These are phyloP conservation scores for Azolla pinnata DNA, from an alignment of 75 land plant genomes.

Conservation along the genomic window DNA sequence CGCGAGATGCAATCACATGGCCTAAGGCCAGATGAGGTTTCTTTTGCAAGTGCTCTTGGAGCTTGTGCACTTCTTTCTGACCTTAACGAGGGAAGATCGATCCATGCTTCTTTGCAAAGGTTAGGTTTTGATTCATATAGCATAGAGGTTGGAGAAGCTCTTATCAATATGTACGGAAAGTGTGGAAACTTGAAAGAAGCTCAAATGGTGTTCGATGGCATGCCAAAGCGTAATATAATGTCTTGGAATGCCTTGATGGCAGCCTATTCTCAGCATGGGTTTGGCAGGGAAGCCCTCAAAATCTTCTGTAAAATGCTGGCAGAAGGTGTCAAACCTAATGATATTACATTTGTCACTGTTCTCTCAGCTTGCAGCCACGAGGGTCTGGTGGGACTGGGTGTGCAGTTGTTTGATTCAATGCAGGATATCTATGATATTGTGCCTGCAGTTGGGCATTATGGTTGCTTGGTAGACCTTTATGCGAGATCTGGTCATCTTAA, in stretches of 20 bases:
- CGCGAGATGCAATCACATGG: constrained; percentile 6
- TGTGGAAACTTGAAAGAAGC: constrained; percentile 14
- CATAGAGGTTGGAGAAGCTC: constrained; percentile 6
- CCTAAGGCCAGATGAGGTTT: constrained; percentile 14
- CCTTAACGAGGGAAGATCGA: constrained; percentile 5
- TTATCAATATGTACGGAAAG: constrained; percentile 15
- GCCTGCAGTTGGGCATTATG: constrained; percentile 14
- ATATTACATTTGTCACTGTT: constrained; percentile 15
- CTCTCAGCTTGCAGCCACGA: constrained; percentile 17
- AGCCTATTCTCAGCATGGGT: constrained; percentile 17
- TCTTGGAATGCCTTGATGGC: constrained; percentile 20
- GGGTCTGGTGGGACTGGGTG: constrained; percentile 11
- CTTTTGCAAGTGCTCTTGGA: constrained; percentile 14
- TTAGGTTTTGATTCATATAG: constrained; percentile 4
- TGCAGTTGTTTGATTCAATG: constrained; percentile 7
- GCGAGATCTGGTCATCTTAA: constrained; percentile 15
- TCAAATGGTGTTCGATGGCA: constrained; percentile 8
- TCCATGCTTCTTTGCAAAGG: constrained; percentile 5
- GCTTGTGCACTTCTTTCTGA: constrained; percentile 1
- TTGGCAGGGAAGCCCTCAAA: constrained; percentile 8
- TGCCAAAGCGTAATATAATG: constrained; percentile 5
- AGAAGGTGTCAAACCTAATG: constrained; percentile 10
- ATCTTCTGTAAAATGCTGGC: constrained; percentile 10
- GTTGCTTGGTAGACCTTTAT: constrained; percentile 21
- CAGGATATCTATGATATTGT: background rate